These are phyloP conservation scores for Gossypium turneri DNA, from an alignment of 345 rosid genomes.

Conservation along the genomic window DNA sequence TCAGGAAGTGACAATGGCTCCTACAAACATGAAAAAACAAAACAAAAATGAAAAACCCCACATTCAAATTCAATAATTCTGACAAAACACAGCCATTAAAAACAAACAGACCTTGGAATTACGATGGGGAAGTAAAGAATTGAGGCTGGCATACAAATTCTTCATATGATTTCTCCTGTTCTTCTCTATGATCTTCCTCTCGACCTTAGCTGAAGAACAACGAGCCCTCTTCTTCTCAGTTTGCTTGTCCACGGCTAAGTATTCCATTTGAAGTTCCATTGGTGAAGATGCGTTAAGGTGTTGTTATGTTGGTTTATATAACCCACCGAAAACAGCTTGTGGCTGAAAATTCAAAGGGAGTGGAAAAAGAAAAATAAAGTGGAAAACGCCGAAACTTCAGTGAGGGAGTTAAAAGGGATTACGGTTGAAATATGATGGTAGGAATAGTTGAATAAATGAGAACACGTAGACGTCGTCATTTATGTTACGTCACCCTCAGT, in stretches of 20 bases:
- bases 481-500: neutral
- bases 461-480: neutral
- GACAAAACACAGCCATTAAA: neutral
- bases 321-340: neutral
- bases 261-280: slow-evolving; percentile 10
- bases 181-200: slow-evolving; percentile 51
- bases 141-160: slow-evolving; percentile 35
- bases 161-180: slow-evolving; percentile 53
- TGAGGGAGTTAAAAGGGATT: neutral
- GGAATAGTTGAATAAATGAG: neutral
- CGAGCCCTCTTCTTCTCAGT: neutral
- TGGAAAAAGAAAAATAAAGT: neutral
- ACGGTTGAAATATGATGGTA: neutral
- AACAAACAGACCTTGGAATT: slow-evolving; percentile 24
- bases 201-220: slow-evolving; percentile 28
- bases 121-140: slow-evolving; percentile 41
- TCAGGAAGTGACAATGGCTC: slow-evolving; percentile 39
- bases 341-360: neutral
- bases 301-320: neutral
- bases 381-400: slow-evolving; percentile 8
- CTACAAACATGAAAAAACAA: slow-evolving; percentile 22
- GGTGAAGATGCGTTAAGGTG: neutral
- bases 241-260: neutral
- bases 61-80: neutral
- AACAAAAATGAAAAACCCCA: neutral